Evolutionary conservation across 2,329 filamentous ascomycete genomes (phyloP).

Genomic region (Seiridium cupressi): DNA sequence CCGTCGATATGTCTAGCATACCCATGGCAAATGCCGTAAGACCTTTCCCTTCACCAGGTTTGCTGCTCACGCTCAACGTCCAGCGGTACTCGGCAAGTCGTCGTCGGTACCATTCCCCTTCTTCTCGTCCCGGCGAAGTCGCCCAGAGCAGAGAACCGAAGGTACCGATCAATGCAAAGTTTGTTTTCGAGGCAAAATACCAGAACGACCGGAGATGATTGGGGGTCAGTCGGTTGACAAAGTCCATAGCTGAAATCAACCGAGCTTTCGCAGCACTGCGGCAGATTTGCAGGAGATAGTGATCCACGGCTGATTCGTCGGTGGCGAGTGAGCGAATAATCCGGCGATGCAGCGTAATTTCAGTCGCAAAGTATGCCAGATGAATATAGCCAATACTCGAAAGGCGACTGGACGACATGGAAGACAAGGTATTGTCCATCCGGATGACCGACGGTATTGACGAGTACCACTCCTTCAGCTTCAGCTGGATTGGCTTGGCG

Average conservation of each 20-base stretch:
- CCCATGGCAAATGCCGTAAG: conserved; percentile 72
- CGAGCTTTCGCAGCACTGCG: conserved; percentile 91
- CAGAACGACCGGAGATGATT: conserved; percentile 88
- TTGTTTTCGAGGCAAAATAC: conserved; percentile 85
- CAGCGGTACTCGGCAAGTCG: conserved; percentile 87
- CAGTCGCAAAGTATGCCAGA: conserved; percentile 88
- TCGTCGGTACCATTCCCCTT: conserved; percentile 88
- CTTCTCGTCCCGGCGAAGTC: conserved; percentile 81
- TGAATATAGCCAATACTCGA: conserved; percentile 76
- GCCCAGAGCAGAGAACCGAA: conserved; percentile 90
- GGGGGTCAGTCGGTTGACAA: conserved; percentile 87
- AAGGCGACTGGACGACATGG: conserved; percentile 41
- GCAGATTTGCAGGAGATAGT: conserved; percentile 88
- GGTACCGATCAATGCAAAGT: conserved; percentile 92
- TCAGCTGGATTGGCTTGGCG: conserved; percentile 79
- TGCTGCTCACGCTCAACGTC: conserved; percentile 85
- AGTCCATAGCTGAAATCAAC: conserved; percentile 94
- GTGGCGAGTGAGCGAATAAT: conserved; percentile 78
- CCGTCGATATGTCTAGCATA: conserved; percentile 71
- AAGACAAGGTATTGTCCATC: conserved; percentile 60
- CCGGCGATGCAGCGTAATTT: conserved; percentile 88
- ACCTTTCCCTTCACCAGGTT: conserved; percentile 59
- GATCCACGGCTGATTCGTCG: conserved; percentile 53
- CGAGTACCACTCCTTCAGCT: conserved; percentile 79
- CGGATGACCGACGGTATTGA: conserved; percentile 61